Evolutionary conservation across 768 basidiomycete species (phyloP).

Genomic region (Gautieria morchelliformis): DNA sequence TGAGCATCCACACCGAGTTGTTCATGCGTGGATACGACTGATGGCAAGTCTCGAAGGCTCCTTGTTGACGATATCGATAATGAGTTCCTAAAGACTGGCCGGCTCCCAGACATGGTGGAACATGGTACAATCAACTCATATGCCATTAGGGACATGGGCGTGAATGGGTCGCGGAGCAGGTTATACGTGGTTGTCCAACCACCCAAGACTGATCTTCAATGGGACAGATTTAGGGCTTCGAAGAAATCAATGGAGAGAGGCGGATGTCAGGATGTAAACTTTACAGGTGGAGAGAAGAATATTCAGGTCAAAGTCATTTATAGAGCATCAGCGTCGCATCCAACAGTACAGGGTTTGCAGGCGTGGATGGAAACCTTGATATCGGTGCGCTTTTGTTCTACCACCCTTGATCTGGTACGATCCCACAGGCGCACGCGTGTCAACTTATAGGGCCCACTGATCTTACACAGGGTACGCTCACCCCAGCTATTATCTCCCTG

Average conservation of each 20-base stretch:
- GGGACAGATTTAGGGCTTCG: constrained; percentile 9
- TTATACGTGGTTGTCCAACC: background rate
- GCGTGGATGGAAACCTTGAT: too few relatives aligned
- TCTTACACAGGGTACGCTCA: too few relatives aligned
- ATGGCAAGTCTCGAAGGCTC: constrained; percentile 19
- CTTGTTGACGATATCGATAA: constrained; percentile 22
- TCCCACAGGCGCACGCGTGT: too few relatives aligned
- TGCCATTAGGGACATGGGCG: constrained; percentile 5
- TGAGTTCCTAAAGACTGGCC: constrained; percentile 31
- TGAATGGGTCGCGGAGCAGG: constrained; percentile 7
- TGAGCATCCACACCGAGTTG: background rate
- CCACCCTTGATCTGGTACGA: too few relatives aligned
- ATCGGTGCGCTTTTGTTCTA: too few relatives aligned
- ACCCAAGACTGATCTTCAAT: background rate
- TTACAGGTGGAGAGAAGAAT: constrained; percentile 7
- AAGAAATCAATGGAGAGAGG: constrained; percentile 8
- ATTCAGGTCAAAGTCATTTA: constrained; percentile 17
- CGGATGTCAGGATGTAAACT: constrained; percentile 5
- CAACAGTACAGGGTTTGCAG: too few relatives aligned
- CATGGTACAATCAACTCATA: constrained; percentile 3
- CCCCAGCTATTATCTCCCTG: too few relatives aligned
- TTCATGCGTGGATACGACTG: background rate
- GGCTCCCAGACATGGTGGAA: constrained; percentile 30
- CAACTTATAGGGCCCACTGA: too few relatives aligned
- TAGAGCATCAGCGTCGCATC: too few relatives aligned